Evolutionary conservation across 1,139 yeast genomes (phyloP).

Genomic region (Saccharomyces hybrid): DNA sequence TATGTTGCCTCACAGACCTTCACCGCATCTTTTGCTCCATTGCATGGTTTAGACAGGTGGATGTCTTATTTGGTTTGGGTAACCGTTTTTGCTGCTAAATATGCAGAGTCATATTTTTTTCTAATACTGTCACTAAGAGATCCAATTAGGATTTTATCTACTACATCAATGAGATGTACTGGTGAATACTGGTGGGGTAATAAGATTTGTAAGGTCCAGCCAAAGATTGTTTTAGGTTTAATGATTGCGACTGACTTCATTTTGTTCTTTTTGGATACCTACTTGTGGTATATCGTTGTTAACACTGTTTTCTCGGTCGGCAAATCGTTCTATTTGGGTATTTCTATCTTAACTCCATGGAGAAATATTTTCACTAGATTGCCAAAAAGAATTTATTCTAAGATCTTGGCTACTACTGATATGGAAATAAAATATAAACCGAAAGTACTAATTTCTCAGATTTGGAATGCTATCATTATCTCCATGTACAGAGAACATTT

Average conservation of each 20-base stretch:
- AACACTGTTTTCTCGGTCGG: conserved; percentile 95
- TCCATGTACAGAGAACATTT: conserved; percentile 98
- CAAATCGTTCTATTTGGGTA: conserved; percentile 96
- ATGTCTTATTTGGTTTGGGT: conserved; percentile 89
- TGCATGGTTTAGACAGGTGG: conserved; percentile 90
- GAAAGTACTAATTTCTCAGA: conserved; percentile 93
- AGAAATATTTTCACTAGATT: conserved; percentile 95
- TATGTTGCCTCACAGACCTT: conserved; percentile 93
- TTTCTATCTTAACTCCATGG: conserved; percentile 98
- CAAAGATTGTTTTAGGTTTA: conserved; percentile 80
- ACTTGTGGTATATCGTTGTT: conserved; percentile 95
- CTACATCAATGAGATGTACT: conserved; percentile 62
- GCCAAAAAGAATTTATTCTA: conserved; percentile 97
- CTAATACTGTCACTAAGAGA: conserved; percentile 86
- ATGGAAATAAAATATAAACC: conserved; percentile 99
- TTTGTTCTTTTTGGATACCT: conserved; percentile 96
- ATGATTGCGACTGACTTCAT: conserved; percentile 89
- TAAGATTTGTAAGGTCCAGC: conserved; percentile 72
- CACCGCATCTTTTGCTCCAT: conserved; percentile 81
- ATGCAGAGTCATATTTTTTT: conserved; percentile 85
- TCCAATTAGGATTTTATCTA: conserved; percentile 73
- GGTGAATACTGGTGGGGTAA: conserved; percentile 90
- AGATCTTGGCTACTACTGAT: conserved; percentile 94
- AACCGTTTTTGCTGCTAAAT: conserved; percentile 81
- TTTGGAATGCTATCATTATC: conserved; percentile 97